These are phyloP conservation scores for Cordyceps javanica DNA, from an alignment of 2,329 filamentous ascomycete species.

Conservation along the genomic window DNA sequence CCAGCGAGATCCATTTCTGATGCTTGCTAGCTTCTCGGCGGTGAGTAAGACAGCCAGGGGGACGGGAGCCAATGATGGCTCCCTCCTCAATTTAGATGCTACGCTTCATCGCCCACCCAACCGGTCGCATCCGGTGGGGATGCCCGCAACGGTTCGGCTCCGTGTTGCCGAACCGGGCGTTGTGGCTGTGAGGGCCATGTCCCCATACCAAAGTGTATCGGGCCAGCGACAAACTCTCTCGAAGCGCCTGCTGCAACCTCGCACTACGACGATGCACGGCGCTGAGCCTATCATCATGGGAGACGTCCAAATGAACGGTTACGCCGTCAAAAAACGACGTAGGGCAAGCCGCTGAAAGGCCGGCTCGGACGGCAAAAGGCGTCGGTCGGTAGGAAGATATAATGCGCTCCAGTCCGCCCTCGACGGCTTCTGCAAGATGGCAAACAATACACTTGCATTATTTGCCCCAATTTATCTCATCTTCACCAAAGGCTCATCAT, in stretches of 20 bases:
- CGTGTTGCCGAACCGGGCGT: neutral
- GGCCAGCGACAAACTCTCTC: neutral
- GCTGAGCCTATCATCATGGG: neutral
- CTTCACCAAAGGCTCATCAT: neutral
- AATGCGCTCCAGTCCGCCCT: neutral
- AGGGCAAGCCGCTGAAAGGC: too few species aligned
- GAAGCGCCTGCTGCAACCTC: neutral
- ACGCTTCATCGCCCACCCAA: neutral
- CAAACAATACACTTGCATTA: neutral
- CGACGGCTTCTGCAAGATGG: too few species aligned
- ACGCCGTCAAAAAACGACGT: too few species aligned
- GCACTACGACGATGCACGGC: neutral
- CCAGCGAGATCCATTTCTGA: neutral
- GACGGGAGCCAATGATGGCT: neutral
- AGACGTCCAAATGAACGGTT: neutral
- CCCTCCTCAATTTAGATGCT: neutral
- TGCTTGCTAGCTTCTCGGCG: neutral
- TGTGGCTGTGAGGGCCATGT: slow-evolving; percentile 1
- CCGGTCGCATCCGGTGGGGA: neutral
- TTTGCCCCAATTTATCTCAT: neutral
- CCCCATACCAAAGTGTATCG: neutral
- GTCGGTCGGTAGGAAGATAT: too few species aligned
- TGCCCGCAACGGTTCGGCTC: neutral
- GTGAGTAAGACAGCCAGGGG: neutral
- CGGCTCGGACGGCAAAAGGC: too few species aligned